Evolutionary conservation across 1,284 basidiomycete genomes (phyloP), one percentile per base, ranked within the genome.

Genomic region (Heterobasidion annosum): DNA sequence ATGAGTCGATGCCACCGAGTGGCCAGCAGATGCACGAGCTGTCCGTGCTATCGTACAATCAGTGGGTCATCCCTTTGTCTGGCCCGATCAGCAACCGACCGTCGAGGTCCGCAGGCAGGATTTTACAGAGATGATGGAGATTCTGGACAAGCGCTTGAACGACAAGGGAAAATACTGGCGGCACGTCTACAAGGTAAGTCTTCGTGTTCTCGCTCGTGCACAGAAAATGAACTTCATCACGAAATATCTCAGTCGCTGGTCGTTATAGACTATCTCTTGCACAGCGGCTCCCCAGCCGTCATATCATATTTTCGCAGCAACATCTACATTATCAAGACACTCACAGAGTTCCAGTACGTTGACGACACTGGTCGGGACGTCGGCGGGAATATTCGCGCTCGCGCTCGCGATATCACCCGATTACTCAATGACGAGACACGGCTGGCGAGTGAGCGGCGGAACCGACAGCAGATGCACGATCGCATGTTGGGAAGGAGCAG

Each of bases 141-240:
- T 98, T 85, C 79, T 99, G 52, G 96, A 98, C 73, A 99, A 98
- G 73, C 83, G 96, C 50, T 72, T 99, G 62, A 98, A 98, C 64
- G 96, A 99, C 75, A 98, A 98, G 75, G 96, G 97, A 43, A 98
- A 98, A 82, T 96, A 98, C 66, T 99, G 96, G 97, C 79, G 95
- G 45, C 96, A 99, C 76, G 96, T 98, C 56, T 98, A 97, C 83
- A 99, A 99, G 81, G 91, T 87, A 61, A 57, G 72, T 4, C 43
- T 44, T 15, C 7, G 34, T 34, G 35, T 19, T 44, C 35, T 33
- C 19, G 47, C 34, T 15, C 32, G 54, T 25, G 25, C 25, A 25
- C 25, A 25, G 25, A 25, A 25, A 25, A 3, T 25, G 25, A 25
- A 25, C 42, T 34, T 35, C 51, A 49, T 43, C 37, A 32, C 25